Evolutionary conservation across 768 basidiomycete genomes (phyloP).

Genomic region (Macrolepiota albuminosa): DNA sequence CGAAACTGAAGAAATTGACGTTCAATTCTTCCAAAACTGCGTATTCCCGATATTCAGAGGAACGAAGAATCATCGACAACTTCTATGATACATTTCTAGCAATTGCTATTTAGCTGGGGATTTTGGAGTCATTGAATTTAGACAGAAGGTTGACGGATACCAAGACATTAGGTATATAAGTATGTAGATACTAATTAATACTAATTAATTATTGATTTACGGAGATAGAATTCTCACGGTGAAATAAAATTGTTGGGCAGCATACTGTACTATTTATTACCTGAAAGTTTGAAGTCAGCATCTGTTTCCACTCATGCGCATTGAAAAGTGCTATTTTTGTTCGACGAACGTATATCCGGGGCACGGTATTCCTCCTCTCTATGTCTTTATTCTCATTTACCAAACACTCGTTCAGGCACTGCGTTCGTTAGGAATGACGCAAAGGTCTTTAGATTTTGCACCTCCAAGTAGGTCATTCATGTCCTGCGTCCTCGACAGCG

Average conservation of each 20-base stretch:
- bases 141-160: background rate
- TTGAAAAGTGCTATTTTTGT: constrained; percentile 99
- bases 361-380: constrained; percentile 54
- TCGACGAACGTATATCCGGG: constrained; percentile 96
- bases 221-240: constrained; percentile 9
- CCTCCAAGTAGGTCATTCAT: constrained; percentile 72
- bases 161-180: background rate
- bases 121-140: no score
- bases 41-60: background rate
- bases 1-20: background rate
- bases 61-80: no score
- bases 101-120: no score
- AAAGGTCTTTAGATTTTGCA: constrained; percentile 97
- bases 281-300: background rate
- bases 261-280: background rate
- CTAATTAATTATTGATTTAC: background rate
- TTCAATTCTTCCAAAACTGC: background rate
- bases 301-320: constrained; percentile 56
- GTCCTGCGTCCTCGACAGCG: background rate
- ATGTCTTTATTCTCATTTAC: background rate
- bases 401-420: constrained; percentile 45
- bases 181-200: no score
- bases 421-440: constrained; percentile 98
- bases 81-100: no score
- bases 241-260: background rate